Evolutionary conservation across 768 basidiomycete species (phyloP), one percentile per base, ranked within the genome.

Genomic region (Mycena capillaripes): DNA sequence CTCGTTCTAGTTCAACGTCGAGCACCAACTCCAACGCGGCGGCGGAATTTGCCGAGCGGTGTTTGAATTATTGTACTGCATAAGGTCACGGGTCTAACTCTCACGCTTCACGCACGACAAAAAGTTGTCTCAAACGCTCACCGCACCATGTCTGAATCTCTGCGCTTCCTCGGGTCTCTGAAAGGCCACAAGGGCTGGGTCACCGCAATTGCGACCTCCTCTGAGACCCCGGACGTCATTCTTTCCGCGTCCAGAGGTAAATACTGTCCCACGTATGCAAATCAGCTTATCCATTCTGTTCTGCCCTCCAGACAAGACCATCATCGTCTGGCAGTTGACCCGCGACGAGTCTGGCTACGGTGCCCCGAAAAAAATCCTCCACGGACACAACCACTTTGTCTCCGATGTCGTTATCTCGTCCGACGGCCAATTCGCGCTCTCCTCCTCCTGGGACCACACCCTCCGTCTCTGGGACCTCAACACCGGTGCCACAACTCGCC

Each of bases 401-500:
- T 98, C 97, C 46, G 97, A 98, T 81, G 95, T 99, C 78, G 97
- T 98, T 79, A 97, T 98, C 83, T 98, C 97, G 71, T 98, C 97
- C 71, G 98, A 99, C 82, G 98, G 98, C 80, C 97, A 99, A 87
- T 99, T 98, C 84, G 97, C 98, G 55, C 93, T 99, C 72, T 99
- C 98, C 74, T 95, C 98, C 44, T 99, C 97, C 50, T 99, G 98
- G 98, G 98, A 99, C 87, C 97, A 99, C 88, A 99, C 98, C 44
- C 94, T 99, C 79, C 95, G 98, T 81, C 93, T 99, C 72, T 99
- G 98, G 98, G 98, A 99, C 85, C 91, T 99, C 73, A 98, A 98
- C 91, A 98, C 94, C 58, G 98, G 98, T 70, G 84, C 89, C 76
- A 99, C 98, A 73, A 99, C 98, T 76, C 95, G 96, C 80, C 93